Base-by-base conservation (phyloP, 352 stramenopile species). In the Pythium sp. region DNA sequence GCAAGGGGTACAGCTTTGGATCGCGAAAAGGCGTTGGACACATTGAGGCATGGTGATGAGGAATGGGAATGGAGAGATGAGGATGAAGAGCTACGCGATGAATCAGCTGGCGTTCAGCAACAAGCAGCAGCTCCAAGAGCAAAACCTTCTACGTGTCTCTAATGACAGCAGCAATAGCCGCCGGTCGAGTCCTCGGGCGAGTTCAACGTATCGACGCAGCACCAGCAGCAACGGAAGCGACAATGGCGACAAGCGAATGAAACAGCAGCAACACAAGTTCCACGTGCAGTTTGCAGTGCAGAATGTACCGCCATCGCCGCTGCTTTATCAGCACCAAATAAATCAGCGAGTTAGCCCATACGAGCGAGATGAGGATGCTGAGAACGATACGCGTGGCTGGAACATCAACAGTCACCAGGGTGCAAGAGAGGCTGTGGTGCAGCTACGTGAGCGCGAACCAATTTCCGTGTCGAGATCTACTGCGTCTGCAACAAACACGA, bases 201-300 rank as follows among this genome's bases (percentile, higher is more conserved):
- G 43, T 54, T 14, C 38, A 58, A 28, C 43, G 12, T 26, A 46
- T 43, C 59, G 14, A 14, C 26, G 3, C 18, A 49, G 11, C 32
- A 26, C 24, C 24, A 38, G 9, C 15, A 71, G 34, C 18, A 64
- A 58, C 18, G 58, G 46, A 26, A 57, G 47, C 2, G 58, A 67
- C 20, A 4, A 14, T 22, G 6, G 5, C 1, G 1, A 18, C n/a
- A 57, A 26, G 4, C 65, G 66, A 11, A 34, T 26, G 11, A 58
- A 20, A 32, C 24, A 32, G 18, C 18, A 43, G 2, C 55, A 43
- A 18, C 55, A 20, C 8, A 34, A 60, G 12, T 58, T 71, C 14
- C 79, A 75, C 22, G 80, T 91, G 43, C 77, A 73, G 3, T 91
- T 91, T 30, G 72, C 79, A 18, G 70, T 80, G 58, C 76, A 87